Evolutionary conservation across 2,329 filamentous ascomycete species (phyloP), one percentile per base, ranked within the genome.

Genomic region (Epichloe sp.): DNA sequence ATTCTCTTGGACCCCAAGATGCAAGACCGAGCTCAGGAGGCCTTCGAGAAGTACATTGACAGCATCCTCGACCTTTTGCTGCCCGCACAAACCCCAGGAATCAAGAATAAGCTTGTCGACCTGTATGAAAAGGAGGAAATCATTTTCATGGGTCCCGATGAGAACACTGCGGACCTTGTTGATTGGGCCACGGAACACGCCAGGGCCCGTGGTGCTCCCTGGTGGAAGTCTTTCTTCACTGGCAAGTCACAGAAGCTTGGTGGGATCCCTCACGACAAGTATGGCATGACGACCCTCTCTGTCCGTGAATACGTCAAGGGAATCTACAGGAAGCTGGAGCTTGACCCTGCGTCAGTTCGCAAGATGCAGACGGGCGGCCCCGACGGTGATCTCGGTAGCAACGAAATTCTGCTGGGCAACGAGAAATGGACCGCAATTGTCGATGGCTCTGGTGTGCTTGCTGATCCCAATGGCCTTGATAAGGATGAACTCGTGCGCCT

Each of bases 161-260:
- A 98, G 81, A 98, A 98, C 72, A 98, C 93, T 1, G 93, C 93
- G 21, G 88, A 95, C 62, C 78, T 98, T 36, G 93, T 98, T 48
- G 83, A 98, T 70, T 98, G 93, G 93, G 93, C 93, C n/a, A 98
- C 93, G 1, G 85, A 93, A 68, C 93, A 98, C 68, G 93, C 93
- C 54, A 82, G 88, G 49, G 73, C 74, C 55, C 83, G 93, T 60
- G 89, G 89, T 44, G 93, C 93, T 4, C 88, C 89, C 31, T 98
- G 91, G 88, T 98, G 93, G 93, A 98, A 98, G 77, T 98, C 93
- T 0, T 98, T 98, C 80, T 98, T 98, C 77, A 98, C 93, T 2
- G 93, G 93, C 63, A 98, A 98, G 78, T 95, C 88, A 59, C 93
- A 89, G 49, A 93, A 86, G 69, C 79, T 98, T 14, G 93, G 93